phyloP scores from a whole-genome alignment of 768 basidiomycete genomes.

The Mycena vulgaris region DNA sequence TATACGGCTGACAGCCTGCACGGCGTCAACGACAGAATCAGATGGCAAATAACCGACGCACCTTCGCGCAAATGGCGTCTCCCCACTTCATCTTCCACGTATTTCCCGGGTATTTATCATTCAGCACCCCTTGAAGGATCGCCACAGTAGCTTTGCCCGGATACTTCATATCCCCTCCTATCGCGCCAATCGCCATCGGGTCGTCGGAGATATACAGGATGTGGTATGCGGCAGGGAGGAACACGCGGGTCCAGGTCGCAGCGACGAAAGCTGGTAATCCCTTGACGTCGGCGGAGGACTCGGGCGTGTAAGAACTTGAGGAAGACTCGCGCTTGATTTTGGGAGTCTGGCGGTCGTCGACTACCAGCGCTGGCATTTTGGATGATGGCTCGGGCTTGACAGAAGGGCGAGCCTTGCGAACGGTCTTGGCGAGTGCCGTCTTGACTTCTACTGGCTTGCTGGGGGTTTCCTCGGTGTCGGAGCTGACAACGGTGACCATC shows the following conservation, averaged over 20 bases:
- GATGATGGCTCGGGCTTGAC: neutral
- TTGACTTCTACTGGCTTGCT: neutral
- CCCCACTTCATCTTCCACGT: neutral
- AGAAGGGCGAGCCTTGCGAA: neutral
- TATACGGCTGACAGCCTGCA: slow-evolving; percentile 16
- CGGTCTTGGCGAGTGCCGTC: neutral
- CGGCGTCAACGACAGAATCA: neutral
- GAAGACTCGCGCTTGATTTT: slow-evolving; percentile 10
- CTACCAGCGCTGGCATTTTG: neutral
- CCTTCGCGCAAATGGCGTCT: slow-evolving; percentile 5
- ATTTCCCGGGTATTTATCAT: neutral
- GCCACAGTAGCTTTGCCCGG: neutral
- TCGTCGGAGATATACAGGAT: neutral
- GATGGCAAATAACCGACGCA: neutral
- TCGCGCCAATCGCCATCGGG: neutral
- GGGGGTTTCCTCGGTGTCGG: slow-evolving; percentile 7
- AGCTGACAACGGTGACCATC: neutral
- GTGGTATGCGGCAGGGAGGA: neutral
- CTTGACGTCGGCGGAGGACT: neutral
- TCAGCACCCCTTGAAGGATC: neutral
- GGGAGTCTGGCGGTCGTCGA: neutral
- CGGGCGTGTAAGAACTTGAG: neutral
- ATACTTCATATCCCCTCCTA: neutral
- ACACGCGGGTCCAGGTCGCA: neutral
- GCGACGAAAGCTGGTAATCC: slow-evolving; percentile 3